Base-by-base conservation (phyloP, 331 rosid genomes). In the Malus hybrid region DNA sequence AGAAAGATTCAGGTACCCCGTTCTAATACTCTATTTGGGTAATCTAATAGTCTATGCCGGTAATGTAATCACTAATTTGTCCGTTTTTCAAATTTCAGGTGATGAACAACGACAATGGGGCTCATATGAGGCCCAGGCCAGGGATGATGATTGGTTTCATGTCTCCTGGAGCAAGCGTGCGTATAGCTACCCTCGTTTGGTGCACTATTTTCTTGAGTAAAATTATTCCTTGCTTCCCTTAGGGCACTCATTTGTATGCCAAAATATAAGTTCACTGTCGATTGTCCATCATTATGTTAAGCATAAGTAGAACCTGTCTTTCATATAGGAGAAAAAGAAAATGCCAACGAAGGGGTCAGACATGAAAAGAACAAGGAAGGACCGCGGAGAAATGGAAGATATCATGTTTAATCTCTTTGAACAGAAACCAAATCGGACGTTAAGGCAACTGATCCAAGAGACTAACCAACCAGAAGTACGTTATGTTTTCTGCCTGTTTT, bases 401-500 rank as follows among this genome's bases (percentile, higher is more conserved):
- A 87, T 91, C 46, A 82, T 93, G 82, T 89, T 93, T 72, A 93
- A 87, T 86, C 90, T 91, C 65, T 91, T 93, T 81, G 98, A 93
- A 75, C 80, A 86, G 69, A 90, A 91, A 62, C 64, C 97, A 57
- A 87, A 89, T 74, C 89, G 97, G 94, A 91, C 96, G 32, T 78
- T 88, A 75, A 91, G 84, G 82, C 88, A 87, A 58, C 89, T 93
- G 83, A 80, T 91, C 78, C 90, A 89, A 80, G 93, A 89, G 85
- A 93, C 97, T 0, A 91, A 93, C 83, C 98, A 91, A 82, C 98
- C 98, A 68, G 98, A 93, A 85, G 98, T 93, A 91, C 64, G 93
- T 76, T 93, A 88, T 70, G 91, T 74, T 63, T 56, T 76, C 75
- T 19, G 32, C 10, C 53, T 39, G 7, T 44, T 33, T 42, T 22